A percentile compares a stretch with the other conserved stretches of the same genome.
These are phyloP conservation scores for Cicer judaicum DNA, from an alignment of 306 rosid species.

Conservation along the genomic window DNA sequence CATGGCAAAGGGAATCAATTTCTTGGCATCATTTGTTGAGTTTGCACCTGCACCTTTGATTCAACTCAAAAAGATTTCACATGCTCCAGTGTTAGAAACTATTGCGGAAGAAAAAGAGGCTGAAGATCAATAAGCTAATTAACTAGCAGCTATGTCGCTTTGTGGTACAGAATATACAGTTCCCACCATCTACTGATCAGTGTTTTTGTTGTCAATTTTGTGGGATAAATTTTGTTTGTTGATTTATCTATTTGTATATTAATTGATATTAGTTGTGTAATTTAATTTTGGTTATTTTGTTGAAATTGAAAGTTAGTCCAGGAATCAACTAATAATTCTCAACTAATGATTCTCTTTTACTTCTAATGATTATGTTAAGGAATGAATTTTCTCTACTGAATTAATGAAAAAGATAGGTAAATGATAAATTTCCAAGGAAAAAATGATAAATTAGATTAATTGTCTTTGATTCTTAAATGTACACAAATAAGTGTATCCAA, in stretches of 20 bases:
- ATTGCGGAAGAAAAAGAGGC: constrained; percentile 61
- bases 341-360: too few relatives aligned
- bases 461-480: too few relatives aligned
- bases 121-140: constrained; percentile 36
- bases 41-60: constrained; percentile 61
- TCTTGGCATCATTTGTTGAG: constrained; percentile 54
- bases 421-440: too few relatives aligned
- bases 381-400: too few relatives aligned
- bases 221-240: constrained; percentile 10
- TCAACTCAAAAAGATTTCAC: constrained; percentile 46
- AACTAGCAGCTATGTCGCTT: neutral
- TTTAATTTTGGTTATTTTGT: neutral
- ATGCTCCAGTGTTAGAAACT: constrained; percentile 60
- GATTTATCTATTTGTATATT: neutral
- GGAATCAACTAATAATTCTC: too few relatives aligned
- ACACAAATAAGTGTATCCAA: too few relatives aligned
- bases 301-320: too few relatives aligned
- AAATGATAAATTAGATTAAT: too few relatives aligned
- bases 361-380: too few relatives aligned
- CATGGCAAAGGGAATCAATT: constrained; percentile 55
- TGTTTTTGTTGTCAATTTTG: constrained; percentile 33
- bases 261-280: neutral
- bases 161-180: neutral
- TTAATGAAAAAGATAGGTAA: too few relatives aligned
- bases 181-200: constrained; percentile 25